Base-by-base conservation (phyloP, 768 basidiomycete species). In the Hirschioporus abietinus region DNA sequence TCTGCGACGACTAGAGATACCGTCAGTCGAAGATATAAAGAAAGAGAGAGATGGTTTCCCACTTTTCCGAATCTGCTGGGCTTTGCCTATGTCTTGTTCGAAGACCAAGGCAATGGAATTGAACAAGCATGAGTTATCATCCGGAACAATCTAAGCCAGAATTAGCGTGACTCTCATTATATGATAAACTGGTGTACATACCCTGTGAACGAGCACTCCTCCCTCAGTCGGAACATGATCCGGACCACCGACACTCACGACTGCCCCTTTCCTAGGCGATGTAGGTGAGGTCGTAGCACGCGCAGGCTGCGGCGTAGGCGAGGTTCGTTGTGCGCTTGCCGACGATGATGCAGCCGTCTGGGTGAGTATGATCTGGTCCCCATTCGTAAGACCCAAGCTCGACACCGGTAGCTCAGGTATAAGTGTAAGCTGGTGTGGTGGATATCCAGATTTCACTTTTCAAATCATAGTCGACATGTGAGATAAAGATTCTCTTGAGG, bases 121-220 rank as follows among this genome's bases (percentile, higher is more conserved):
- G 79, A 98, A 99, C 34, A 99, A 80, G 76, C 96, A 99, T 1
- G 94, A 92, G 72, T 99, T 99, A 78, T 99, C 96, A 72, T 99
- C 96, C n/a, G 95, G 96, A 20, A 96, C 93, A 65, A 95, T 83
- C 86, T 92, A 69, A 42, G 68, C 60, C 35, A 68, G 36, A n/a
- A 71, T 64, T 63, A 25, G 57, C 58, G 71, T 42, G 72, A 68
- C 24, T 63, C 64, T 6, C 65, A 67, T 25, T 62, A 18, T 24
- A 59, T 58, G 24, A 69, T 65, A 15, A 67, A 58, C 24, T 63
- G 59, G 65, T 66, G 23, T 8, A 69, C 78, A 59, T 73, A 92
- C 93, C 67, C 90, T 80, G 72, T 93, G 91, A n/a, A 94, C 78
- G 20, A 94, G 81, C 64, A 86, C 84, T 18, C 88, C 84, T 0